Evolutionary conservation across 1,284 basidiomycete genomes (phyloP), one percentile per base, ranked within the genome.

Genomic region (Schizophyllum commune): DNA sequence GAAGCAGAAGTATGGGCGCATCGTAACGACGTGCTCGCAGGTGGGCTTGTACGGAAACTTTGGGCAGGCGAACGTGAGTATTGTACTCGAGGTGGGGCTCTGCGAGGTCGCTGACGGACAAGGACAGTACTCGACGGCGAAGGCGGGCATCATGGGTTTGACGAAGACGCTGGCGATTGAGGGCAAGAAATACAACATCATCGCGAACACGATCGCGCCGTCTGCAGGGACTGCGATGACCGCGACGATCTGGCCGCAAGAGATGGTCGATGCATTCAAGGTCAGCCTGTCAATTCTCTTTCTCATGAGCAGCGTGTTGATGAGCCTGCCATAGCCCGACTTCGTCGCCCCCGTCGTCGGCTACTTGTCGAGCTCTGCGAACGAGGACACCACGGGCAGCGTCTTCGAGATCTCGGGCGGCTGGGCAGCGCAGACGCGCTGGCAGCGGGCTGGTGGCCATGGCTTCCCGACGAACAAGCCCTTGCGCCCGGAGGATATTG

Each of bases 11-110:
- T 98, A 91, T 72, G 96, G 97, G 34, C 88, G 97, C 62, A 96
- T 99, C 70, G 83, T 99, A 62, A 97, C 93, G 59, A 98, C 96
- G 32, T 86, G 89, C 62, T 98, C 96, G 5, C 88, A 91, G 72
- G 94, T 96, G 61, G 96, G 96, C 64, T 88, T 98, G 63, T 95
- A 94, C 71, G 96, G 96, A 19, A 96, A 97, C 75, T 94, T 97
- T 72, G 96, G 95, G 32, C 94, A 98, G 73, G 87, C 86, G 55
- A 95, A 92, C 66, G 89, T 89, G 64, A 65, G 79, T 66, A 19
- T 39, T 59, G 32, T 52, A 4, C 27, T 22, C 13, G 32, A 52
- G 32, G 4, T 59, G 51, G 32, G 60, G 47, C 32, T 27, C 22
- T 39, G 15, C 39, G 56, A 21, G 13, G 52, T n/a, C 32, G 21